Conservation (phyloP, 23 red algal genomes). For the Gracilaria gracilis region DNA sequence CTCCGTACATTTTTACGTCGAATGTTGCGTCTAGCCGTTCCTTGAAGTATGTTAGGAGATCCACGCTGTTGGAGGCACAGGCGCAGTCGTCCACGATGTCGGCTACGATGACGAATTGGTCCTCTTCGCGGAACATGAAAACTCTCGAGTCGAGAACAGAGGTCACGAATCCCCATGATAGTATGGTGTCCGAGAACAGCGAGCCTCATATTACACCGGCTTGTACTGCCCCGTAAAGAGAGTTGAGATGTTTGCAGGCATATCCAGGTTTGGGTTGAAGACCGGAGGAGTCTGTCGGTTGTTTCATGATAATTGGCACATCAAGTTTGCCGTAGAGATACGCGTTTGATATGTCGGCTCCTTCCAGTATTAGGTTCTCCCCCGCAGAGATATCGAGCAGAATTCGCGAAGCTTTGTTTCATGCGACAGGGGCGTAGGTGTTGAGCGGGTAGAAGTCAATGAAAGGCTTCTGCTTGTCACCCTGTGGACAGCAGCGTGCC, state of each 20-base stretch:
- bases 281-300: slow-evolving; percentile 39
- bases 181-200: too few species aligned
- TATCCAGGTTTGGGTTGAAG: background rate
- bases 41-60: too few species aligned
- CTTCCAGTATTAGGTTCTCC: slow-evolving; percentile 31
- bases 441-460: too few species aligned
- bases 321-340: slow-evolving; percentile 45
- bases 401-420: background rate
- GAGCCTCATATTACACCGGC: too few species aligned
- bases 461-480: too few species aligned
- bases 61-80: too few species aligned
- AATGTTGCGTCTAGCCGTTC: too few species aligned
- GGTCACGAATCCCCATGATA: too few species aligned
- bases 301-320: background rate
- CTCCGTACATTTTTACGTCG: too few species aligned
- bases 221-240: too few species aligned
- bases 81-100: background rate
- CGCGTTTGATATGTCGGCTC: background rate
- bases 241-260: background rate
- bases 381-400: slow-evolving; percentile 4
- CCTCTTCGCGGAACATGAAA: background rate
- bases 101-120: background rate
- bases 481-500: too few species aligned
- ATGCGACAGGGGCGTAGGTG: too few species aligned
- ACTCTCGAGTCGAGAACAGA: background rate